Evolutionary conservation across 1,284 basidiomycete species (phyloP).

Genomic region (Takashimella koratensis): DNA sequence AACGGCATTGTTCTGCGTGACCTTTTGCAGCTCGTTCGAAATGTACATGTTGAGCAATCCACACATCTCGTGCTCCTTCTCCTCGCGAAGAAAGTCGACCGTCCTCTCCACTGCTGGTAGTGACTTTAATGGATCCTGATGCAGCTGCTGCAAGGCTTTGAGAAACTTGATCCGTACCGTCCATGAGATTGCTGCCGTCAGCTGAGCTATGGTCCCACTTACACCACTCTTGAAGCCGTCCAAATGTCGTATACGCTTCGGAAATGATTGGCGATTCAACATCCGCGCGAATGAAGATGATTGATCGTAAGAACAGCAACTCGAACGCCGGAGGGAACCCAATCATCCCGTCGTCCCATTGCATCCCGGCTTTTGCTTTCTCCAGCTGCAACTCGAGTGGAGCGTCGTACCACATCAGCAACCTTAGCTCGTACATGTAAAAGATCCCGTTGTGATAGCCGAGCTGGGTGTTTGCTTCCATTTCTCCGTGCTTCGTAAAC

Average conservation of each 20-base stretch:
- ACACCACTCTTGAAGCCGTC: neutral
- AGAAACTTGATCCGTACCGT: constrained; percentile 8
- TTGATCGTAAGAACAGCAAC: constrained; percentile 15
- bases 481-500: constrained; percentile 3
- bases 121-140: constrained; percentile 5
- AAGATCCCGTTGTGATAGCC: constrained; percentile 13
- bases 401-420: constrained; percentile 31
- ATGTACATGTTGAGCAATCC: constrained; percentile 22
- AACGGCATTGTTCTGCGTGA: constrained; percentile 12
- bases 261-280: neutral
- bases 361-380: neutral
- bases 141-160: constrained; percentile 1
- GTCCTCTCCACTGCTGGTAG: constrained; percentile 12
- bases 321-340: constrained; percentile 13
- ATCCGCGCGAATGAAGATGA: constrained; percentile 7
- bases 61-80: constrained; percentile 12
- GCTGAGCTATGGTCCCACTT: neutral
- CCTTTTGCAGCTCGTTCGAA: constrained; percentile 11
- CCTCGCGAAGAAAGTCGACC: constrained; percentile 12
- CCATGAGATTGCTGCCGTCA: neutral
- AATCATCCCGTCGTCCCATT: neutral
- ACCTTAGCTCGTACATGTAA: constrained; percentile 15
- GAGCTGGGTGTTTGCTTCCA: constrained; percentile 4
- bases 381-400: constrained; percentile 8
- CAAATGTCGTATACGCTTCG: neutral